Evolutionary conservation across 768 basidiomycete genomes (phyloP).

Genomic region (Lentinus tigrinus): DNA sequence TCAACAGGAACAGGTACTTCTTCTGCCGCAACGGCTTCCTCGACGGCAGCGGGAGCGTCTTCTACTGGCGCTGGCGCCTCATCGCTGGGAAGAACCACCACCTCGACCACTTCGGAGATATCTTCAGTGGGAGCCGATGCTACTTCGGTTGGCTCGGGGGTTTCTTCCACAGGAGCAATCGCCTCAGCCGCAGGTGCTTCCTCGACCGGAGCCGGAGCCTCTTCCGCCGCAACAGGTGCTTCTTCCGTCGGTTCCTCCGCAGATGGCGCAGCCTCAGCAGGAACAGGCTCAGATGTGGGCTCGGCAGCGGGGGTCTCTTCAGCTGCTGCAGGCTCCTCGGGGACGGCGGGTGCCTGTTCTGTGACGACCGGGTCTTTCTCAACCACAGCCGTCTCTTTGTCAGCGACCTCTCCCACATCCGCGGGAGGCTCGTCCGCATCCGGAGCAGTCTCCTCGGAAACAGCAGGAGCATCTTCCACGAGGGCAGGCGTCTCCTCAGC

Average conservation of each 20-base stretch:
- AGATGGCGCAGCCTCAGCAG: not conserved
- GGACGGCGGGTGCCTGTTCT: not conserved
- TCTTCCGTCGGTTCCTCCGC: not conserved
- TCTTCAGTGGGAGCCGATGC: not conserved
- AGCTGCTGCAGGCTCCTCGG: not conserved
- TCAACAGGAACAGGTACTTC: not conserved
- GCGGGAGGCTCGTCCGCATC: not conserved
- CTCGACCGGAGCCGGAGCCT: not conserved
- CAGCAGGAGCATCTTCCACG: not conserved
- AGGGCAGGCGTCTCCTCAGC: not conserved
- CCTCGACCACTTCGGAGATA: not conserved
- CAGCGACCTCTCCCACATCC: not conserved
- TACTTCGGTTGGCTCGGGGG: not conserved
- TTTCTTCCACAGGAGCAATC: not conserved
- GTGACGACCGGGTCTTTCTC: not conserved
- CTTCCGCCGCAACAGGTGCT: not conserved
- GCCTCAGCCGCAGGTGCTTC: not conserved
- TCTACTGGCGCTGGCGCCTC: not conserved
- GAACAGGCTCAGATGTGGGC: not conserved
- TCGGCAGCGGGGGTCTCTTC: not conserved
- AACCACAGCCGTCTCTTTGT: conserved; percentile 2
- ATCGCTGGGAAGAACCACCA: too few species aligned
- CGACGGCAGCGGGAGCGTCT: not conserved
- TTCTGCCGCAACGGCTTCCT: not conserved
- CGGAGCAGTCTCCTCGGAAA: not conserved